Base-by-base conservation (phyloP, 352 stramenopile genomes). In the Globisporangium barbulae region DNA sequence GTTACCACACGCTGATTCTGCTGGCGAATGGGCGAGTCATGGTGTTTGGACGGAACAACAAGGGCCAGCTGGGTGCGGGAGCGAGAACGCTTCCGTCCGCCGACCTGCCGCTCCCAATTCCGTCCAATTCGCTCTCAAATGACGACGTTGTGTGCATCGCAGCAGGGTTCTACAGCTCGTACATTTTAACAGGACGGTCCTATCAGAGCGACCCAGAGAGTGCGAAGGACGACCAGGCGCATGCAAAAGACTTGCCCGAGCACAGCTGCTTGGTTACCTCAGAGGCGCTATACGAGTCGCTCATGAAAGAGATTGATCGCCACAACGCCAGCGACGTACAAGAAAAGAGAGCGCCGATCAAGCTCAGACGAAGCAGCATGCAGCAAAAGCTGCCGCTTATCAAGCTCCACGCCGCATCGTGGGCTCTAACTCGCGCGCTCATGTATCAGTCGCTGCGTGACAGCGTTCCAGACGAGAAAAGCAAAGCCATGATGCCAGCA, bases 31-130 rank as follows among this genome's bases (percentile, higher is more conserved):
- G 85, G 5, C 75, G 84, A 1, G 83, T 93, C 13, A 94, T 96
- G 85, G 85, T 93, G 0, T 96, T 96, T 72, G 85, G 88, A 5
- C 79, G 88, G 45, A 96, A 96, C 69, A 96, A 96, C 65, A 96
- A 96, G 53, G 85, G 88, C 0, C 88, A 96, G 33, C 82, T 94
- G 19, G 85, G 88, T 1, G 79, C 83, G 5, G 87, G 85, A 2
- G 82, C 83, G 9, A 77, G 85, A 52, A 93, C 88, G 8, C 61
- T 96, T 6, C 81, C 88, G 21, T 94, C 88, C 3, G 88, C 85
- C 17, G 88, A 96, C 39, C 59, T 96, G 2, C 88, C 88, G 2
- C 71, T 96, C 2, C 85, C 84, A 0, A 78, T 94, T 22, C 83
- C 84, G 37, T 88, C 81, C 0, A 91, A 90, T 62, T 81, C 85